Evolutionary conservation across 352 stramenopile species (phyloP).

Genomic region (Globisporangium acanthophoron): DNA sequence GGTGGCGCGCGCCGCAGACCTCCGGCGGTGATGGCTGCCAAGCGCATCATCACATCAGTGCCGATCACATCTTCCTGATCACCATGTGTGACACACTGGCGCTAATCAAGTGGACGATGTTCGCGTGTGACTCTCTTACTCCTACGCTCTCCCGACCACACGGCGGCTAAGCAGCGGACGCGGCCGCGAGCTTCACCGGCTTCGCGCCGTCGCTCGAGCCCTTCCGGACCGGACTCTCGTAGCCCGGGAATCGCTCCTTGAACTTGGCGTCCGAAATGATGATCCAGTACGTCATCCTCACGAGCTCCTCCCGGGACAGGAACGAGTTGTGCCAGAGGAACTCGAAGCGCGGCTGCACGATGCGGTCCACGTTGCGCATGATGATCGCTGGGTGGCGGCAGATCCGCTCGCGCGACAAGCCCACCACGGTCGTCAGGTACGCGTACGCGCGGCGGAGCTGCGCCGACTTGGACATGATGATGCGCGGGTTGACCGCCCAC

Average conservation of each 20-base stretch:
- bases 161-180: neutral
- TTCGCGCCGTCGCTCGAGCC: neutral
- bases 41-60: neutral
- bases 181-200: neutral
- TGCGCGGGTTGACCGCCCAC: slow-evolving; percentile 22
- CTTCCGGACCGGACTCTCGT: slow-evolving; percentile 4
- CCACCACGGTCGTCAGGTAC: slow-evolving; percentile 29
- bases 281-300: slow-evolving; percentile 30
- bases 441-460: slow-evolving; percentile 31
- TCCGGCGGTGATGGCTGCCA: neutral
- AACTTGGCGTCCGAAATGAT: slow-evolving; percentile 23
- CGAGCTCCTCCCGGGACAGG: slow-evolving; percentile 4
- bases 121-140: no score
- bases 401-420: slow-evolving; percentile 27
- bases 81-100: neutral
- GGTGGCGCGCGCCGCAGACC: neutral
- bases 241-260: slow-evolving; percentile 23
- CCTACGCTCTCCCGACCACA: no score
- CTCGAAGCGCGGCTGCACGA: slow-evolving; percentile 40
- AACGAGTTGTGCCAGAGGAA: slow-evolving; percentile 19
- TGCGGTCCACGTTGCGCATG: slow-evolving; percentile 33
- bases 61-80: neutral
- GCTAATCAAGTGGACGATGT: no score
- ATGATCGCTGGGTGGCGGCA: slow-evolving; percentile 22
- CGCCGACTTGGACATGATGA: slow-evolving; percentile 51